Percentiles rank a stretch among this genome's conserved stretches.
Conservation (phyloP, 139 green algal genomes). For the Chlorella sp. region DNA sequence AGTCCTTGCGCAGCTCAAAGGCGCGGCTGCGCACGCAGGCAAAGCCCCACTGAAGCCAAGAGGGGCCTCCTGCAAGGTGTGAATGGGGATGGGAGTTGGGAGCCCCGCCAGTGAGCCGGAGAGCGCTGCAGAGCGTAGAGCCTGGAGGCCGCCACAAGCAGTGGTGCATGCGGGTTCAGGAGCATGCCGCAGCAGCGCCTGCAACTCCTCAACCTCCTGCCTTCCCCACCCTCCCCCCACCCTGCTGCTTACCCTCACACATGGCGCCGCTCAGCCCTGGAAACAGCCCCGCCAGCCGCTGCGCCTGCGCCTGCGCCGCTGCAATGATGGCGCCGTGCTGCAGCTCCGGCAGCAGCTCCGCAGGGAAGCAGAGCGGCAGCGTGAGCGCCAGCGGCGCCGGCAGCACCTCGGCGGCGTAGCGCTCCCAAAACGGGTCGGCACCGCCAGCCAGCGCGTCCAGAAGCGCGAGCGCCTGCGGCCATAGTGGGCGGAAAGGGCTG, state of each 20-base stretch:
- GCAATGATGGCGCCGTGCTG: slow-evolving; percentile 57
- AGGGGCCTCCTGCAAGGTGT: slow-evolving; percentile 45
- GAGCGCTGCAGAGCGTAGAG: no score
- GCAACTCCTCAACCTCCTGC: neutral
- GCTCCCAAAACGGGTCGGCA: slow-evolving; percentile 50
- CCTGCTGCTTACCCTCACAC: neutral
- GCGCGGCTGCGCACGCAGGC: slow-evolving; percentile 62
- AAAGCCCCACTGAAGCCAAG: slow-evolving; percentile 63
- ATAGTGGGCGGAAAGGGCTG: neutral
- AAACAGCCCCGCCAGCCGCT: slow-evolving; percentile 51
- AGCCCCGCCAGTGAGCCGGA: no score
- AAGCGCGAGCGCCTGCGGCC: slow-evolving; percentile 55
- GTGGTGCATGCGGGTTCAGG: no score
- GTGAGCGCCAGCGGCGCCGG: slow-evolving; percentile 54
- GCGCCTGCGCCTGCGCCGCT: slow-evolving; percentile 56
- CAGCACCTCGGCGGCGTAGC: slow-evolving; percentile 58
- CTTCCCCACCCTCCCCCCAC: no score
- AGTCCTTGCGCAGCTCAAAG: slow-evolving; percentile 33
- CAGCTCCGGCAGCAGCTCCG: slow-evolving; percentile 55
- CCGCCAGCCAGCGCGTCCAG: slow-evolving; percentile 62
- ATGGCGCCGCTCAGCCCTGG: slow-evolving; percentile 46
- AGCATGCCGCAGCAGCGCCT: no score
- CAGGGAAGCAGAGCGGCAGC: slow-evolving; percentile 62
- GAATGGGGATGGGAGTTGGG: no score
- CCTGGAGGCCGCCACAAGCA: no score